phyloP scores from a whole-genome alignment of 148 eudicot genomes.

The Selenicereus undatus region DNA sequence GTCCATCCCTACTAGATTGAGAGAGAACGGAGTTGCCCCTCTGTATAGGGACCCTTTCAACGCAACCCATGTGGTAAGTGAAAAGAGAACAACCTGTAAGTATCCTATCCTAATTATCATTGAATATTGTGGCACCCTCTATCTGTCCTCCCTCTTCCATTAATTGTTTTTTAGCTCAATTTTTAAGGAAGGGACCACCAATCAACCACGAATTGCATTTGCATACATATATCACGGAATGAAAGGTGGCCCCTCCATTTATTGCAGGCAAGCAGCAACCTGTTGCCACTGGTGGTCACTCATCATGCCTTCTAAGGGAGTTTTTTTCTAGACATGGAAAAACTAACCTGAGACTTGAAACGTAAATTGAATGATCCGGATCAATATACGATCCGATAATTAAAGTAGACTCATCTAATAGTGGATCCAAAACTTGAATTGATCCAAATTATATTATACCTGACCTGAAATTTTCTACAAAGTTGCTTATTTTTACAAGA shows the following conservation, averaged over 20 bases:
- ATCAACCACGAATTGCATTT: background rate
- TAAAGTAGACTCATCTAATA: too few relatives aligned
- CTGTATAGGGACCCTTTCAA: background rate
- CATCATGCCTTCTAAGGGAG: too few relatives aligned
- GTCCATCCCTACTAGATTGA: too few relatives aligned
- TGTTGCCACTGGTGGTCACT: background rate
- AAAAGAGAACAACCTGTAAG: conserved; percentile 1
- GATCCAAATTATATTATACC: too few relatives aligned
- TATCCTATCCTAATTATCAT: background rate
- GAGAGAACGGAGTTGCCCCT: background rate
- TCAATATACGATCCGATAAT: too few relatives aligned
- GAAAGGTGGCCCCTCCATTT: background rate
- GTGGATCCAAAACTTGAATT: too few relatives aligned
- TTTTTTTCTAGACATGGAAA: too few relatives aligned
- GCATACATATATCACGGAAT: background rate
- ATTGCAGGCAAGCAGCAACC: background rate
- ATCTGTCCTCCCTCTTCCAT: background rate
- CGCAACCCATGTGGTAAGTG: background rate
- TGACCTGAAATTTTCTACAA: too few relatives aligned
- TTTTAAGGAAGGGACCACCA: background rate
- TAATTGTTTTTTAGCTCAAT: too few relatives aligned
- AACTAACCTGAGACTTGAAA: too few relatives aligned
- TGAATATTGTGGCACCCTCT: background rate
- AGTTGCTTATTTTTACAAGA: too few relatives aligned
- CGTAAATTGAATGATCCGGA: too few relatives aligned